phyloP scores from a whole-genome alignment of 768 basidiomycete species.

The Pisolithus orientalis region DNA sequence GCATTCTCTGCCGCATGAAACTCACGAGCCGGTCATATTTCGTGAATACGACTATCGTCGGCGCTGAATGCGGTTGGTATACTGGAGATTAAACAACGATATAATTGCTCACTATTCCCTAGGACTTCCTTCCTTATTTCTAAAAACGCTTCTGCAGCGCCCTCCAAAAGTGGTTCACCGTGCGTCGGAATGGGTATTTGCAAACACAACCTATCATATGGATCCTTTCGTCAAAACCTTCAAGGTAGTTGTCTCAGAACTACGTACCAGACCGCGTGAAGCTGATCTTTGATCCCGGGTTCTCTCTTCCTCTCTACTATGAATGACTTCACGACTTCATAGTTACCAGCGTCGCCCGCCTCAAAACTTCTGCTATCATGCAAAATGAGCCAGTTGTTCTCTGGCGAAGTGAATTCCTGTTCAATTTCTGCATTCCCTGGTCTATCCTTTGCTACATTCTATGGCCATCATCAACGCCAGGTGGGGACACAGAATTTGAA shows the following conservation, averaged over 20 bases:
- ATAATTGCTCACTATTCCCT: neutral
- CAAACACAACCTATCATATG: neutral
- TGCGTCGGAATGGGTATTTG: too few relatives aligned
- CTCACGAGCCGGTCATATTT: neutral
- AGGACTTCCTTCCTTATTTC: neutral
- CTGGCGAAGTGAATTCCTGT: constrained; percentile 1
- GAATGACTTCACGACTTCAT: neutral
- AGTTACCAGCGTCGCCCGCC: too few relatives aligned
- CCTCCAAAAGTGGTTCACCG: too few relatives aligned
- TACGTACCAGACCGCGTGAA: constrained; percentile 11
- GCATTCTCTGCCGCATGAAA: neutral
- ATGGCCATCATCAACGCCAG: neutral
- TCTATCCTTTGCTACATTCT: neutral
- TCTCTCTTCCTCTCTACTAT: neutral
- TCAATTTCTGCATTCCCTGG: constrained; percentile 4
- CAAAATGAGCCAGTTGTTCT: constrained; percentile 6
- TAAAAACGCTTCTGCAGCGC: neutral
- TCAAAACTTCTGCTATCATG: constrained; percentile 9
- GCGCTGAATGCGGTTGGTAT: neutral
- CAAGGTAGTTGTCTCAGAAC: too few relatives aligned
- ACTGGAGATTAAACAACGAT: neutral
- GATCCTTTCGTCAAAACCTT: too few relatives aligned
- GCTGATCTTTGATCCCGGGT: neutral
- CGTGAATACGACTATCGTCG: neutral
- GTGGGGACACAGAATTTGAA: too few relatives aligned